Conservation (phyloP, 1,284 basidiomycete genomes). For the Thelephora terrestris region DNA sequence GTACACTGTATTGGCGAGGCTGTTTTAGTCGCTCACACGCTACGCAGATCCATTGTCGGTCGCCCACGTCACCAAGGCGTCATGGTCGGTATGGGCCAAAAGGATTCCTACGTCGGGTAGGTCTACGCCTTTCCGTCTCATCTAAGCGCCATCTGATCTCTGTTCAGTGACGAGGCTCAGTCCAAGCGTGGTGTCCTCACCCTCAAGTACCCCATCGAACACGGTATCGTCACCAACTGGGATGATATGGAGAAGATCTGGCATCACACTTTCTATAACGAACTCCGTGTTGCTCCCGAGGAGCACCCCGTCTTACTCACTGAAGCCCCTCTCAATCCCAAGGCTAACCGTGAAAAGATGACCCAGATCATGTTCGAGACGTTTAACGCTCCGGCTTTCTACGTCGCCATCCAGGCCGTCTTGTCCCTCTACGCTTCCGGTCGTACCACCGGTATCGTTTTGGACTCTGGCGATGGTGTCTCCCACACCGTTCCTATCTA, state of each 20-base stretch:
- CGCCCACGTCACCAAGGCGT: constrained; percentile 82
- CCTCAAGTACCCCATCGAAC: constrained; percentile 71
- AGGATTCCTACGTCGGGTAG: constrained; percentile 75
- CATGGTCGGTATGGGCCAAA: constrained; percentile 78
- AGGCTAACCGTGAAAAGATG: constrained; percentile 89
- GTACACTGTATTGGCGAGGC: not conserved
- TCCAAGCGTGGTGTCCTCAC: constrained; percentile 89
- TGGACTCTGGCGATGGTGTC: constrained; percentile 87
- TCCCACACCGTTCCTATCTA: constrained; percentile 87
- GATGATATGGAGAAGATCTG: constrained; percentile 91
- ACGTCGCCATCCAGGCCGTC: constrained; percentile 84
- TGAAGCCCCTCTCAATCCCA: constrained; percentile 82
- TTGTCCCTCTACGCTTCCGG: constrained; percentile 84
- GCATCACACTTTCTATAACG: constrained; percentile 81
- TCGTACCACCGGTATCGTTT: constrained; percentile 81
- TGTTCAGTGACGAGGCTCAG: constrained; percentile 73
- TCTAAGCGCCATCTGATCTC: not conserved
- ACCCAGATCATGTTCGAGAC: constrained; percentile 94
- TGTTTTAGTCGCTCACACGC: not conserved
- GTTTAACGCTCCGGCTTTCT: constrained; percentile 85
- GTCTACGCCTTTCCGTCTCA: constrained; percentile 11
- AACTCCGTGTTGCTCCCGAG: constrained; percentile 67
- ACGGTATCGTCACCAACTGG: constrained; percentile 88
- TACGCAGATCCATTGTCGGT: constrained; percentile 67
- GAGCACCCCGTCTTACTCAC: constrained; percentile 87